Base-by-base conservation (phyloP, 306 rosid species). In the Senna tora region DNA sequence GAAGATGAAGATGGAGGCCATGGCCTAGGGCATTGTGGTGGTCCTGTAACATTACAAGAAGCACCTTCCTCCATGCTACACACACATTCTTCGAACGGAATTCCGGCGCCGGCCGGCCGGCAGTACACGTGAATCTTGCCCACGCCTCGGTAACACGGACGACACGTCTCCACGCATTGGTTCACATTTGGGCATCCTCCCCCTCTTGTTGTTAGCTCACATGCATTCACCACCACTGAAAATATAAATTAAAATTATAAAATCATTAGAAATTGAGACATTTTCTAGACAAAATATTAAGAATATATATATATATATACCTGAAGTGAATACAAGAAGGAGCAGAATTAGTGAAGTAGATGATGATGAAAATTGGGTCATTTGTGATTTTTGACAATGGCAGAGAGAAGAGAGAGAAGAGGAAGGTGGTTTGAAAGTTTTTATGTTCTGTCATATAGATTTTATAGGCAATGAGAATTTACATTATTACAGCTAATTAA, bases 101-200 rank as follows among this genome's bases (percentile, higher is more conserved):
- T 5, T 22, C 54, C 75, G 11, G 54, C 65, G 2, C 22, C 52
- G 10, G 74, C 10, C 3, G 65, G 75, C 5, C 53, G 16, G 54
- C 75, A 54, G 15, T 36, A 69, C 25, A 0, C 2, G 7, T 41
- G 28, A 13, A 69, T 16, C 38, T 38, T 12, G 0, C 65, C 75
- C 22, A 69, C 8, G 1, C 75, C 75, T 3, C 28, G 41, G 17
- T 39, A 69, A 39, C 75, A 69, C 2, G 75, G 75, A 20, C 16
- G 39, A 4, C 65, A 54, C 2, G 75, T 69, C 2, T 54, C 65
- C 14, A 0, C 0, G 28, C 75, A 53, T 41, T 54, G 11, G 0
- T 9, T 39, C 15, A 15, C 0, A 25, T 69, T 53, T 1, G 65
- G 75, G 33, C 75, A 69, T 9, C 75, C 75, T 22, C 75, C 65